A percentile compares a stretch with the other conserved stretches of the same genome.
Evolutionary conservation across 371 early-diverging fungal genomes (phyloP).

Genomic region (Dinochytrium kinnereticum): DNA sequence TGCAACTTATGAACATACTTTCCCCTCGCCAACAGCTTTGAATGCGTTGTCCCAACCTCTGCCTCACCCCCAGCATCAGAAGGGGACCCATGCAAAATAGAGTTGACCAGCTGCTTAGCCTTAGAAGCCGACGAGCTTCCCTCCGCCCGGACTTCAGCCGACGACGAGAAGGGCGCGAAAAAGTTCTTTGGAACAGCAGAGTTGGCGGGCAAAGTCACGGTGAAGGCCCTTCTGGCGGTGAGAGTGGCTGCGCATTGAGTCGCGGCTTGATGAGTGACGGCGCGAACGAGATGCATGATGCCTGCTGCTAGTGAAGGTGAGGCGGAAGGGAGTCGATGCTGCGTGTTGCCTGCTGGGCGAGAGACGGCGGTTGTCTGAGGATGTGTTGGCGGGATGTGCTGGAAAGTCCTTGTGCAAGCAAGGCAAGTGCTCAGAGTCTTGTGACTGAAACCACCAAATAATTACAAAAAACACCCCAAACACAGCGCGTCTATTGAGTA

Average conservation of each 20-base stretch:
- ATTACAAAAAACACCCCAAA: no score
- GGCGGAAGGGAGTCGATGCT: no score
- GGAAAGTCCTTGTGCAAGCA: no score
- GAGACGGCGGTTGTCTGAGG: no score
- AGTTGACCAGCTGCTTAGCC: slow-evolving; percentile 46
- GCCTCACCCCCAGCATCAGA: slow-evolving; percentile 40
- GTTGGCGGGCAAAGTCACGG: neutral
- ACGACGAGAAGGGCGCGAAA: neutral
- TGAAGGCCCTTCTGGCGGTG: neutral
- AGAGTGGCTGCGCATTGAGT: neutral
- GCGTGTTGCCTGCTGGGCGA: no score
- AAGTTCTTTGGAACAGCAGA: neutral
- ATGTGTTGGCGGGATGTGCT: no score
- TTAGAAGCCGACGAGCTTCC: slow-evolving; percentile 2
- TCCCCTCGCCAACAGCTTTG: slow-evolving; percentile 80
- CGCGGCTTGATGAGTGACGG: neutral
- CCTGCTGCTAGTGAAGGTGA: no score
- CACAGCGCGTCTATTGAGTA: no score
- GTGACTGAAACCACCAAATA: no score
- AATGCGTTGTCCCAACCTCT: slow-evolving; percentile 66
- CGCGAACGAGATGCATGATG: no score
- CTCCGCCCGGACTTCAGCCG: no score
- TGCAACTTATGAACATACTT: slow-evolving; percentile 89
- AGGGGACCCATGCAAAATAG: slow-evolving; percentile 65
- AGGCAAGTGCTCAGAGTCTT: no score